Conservation (phyloP, 2,329 filamentous ascomycete genomes). For the Hymenoscyphus fructigenus region DNA sequence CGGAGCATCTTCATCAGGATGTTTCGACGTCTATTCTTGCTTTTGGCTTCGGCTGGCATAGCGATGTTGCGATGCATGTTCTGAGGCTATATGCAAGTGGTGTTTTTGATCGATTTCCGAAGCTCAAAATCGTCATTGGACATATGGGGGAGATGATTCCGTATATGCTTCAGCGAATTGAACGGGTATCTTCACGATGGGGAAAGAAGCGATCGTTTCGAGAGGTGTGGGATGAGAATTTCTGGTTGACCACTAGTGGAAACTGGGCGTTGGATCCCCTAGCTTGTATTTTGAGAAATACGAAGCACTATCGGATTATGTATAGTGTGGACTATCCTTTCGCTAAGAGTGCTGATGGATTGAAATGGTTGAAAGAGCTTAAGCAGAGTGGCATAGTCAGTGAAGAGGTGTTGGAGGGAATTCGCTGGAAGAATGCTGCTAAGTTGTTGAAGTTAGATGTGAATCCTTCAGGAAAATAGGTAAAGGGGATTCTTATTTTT, state of each 20-base stretch:
- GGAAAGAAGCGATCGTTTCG: slow-evolving; percentile 40
- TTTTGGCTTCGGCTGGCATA: slow-evolving; percentile 51
- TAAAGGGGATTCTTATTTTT: too few relatives aligned
- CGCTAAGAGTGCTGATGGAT: slow-evolving; percentile 48
- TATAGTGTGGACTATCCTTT: slow-evolving; percentile 61
- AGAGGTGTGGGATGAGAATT: slow-evolving; percentile 54
- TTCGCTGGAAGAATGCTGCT: slow-evolving; percentile 53
- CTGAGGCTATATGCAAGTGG: slow-evolving; percentile 54
- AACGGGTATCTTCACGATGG: slow-evolving; percentile 33
- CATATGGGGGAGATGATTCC: slow-evolving; percentile 55
- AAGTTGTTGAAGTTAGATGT: slow-evolving; percentile 41
- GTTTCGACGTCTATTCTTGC: slow-evolving; percentile 24
- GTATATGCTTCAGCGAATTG: slow-evolving; percentile 51
- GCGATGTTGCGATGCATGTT: slow-evolving; percentile 48
- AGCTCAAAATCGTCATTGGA: slow-evolving; percentile 53
- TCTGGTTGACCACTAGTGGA: slow-evolving; percentile 58
- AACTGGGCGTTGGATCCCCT: slow-evolving; percentile 50
- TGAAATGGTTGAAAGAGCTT: slow-evolving; percentile 49
- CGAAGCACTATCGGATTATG: slow-evolving; percentile 49
- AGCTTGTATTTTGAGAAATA: slow-evolving; percentile 45
- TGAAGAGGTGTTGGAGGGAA: slow-evolving; percentile 47
- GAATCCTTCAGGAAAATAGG: slow-evolving; percentile 5
- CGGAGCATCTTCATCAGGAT: too few relatives aligned
- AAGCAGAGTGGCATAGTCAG: slow-evolving; percentile 49
- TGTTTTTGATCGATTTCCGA: slow-evolving; percentile 54